A percentile compares a stretch with the other conserved stretches of the same genome.
Evolutionary conservation across 2,329 filamentous ascomycete genomes (phyloP).

Genomic region (Boeremia exigua): DNA sequence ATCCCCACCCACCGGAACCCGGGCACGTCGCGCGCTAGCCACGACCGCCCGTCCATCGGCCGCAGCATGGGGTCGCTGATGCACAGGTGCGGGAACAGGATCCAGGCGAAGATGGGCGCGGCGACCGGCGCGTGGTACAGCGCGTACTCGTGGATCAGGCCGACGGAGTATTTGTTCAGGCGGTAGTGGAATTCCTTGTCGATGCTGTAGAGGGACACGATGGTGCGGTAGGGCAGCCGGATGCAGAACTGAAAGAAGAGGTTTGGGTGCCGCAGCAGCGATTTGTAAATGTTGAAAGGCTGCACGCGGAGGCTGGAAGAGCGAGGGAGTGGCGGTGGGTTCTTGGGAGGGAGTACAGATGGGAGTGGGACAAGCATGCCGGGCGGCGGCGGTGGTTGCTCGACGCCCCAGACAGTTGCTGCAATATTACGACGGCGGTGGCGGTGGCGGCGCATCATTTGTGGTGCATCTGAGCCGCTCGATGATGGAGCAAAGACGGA

Average conservation of each 20-base stretch:
- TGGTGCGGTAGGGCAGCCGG: conserved; percentile 27
- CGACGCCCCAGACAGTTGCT: conserved; percentile 25
- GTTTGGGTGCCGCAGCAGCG: conserved; percentile 43
- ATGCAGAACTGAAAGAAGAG: conserved; percentile 45
- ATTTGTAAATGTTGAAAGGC: conserved; percentile 44
- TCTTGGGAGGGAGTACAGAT: neutral
- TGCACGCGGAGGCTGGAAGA: neutral
- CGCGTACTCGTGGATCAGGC: conserved; percentile 62
- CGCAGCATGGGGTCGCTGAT: conserved; percentile 65
- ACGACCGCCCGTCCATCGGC: conserved; percentile 47
- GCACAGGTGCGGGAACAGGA: conserved; percentile 63
- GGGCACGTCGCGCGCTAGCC: conserved; percentile 57
- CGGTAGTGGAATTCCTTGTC: conserved; percentile 50
- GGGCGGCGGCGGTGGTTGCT: conserved; percentile 3
- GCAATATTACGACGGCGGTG: conserved; percentile 35
- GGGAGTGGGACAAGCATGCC: neutral
- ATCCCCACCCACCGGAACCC: conserved; percentile 72
- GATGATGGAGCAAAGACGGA: neutral
- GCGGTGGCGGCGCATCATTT: conserved; percentile 28
- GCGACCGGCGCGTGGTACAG: conserved; percentile 61
- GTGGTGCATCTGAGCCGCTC: conserved; percentile 6
- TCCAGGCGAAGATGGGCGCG: conserved; percentile 65
- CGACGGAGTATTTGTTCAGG: conserved; percentile 60
- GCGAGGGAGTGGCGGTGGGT: neutral
- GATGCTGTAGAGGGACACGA: conserved; percentile 46